Conservation (phyloP, 1,139 yeast genomes). For the Yamadazyma buinensis region DNA sequence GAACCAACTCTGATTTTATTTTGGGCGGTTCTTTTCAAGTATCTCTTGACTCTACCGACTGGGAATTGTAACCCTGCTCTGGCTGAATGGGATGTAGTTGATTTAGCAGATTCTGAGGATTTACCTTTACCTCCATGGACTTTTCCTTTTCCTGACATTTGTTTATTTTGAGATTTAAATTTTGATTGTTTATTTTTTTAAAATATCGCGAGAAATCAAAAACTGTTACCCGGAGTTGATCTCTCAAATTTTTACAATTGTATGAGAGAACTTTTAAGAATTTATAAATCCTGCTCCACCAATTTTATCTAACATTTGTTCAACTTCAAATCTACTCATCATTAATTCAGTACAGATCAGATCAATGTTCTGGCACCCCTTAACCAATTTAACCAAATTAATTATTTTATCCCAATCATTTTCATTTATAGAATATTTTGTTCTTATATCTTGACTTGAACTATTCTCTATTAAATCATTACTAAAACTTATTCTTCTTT, state of each 20-base stretch:
- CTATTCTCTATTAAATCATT: constrained; percentile 18
- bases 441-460: no score
- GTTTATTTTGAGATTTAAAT: constrained; percentile 3
- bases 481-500: constrained; percentile 35
- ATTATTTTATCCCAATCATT: constrained; percentile 27
- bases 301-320: constrained; percentile 39
- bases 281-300: constrained; percentile 44
- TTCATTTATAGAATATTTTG: constrained; percentile 10
- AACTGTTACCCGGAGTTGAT: background rate
- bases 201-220: no score
- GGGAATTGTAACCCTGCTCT: constrained; percentile 98
- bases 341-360: constrained; percentile 68
- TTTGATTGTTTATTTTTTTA: constrained; percentile 6
- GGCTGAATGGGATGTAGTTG: constrained; percentile 85
- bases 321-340: constrained; percentile 54
- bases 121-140: constrained; percentile 97
- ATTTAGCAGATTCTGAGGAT: constrained; percentile 66
- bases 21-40: constrained; percentile 86
- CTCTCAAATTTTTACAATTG: background rate
- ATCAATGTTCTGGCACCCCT: constrained; percentile 63
- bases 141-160: constrained; percentile 84
- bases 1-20: constrained; percentile 96
- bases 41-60: constrained; percentile 97
- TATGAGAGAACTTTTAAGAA: constrained; percentile 2
- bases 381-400: constrained; percentile 42